Evolutionary conservation across 768 basidiomycete species (phyloP).

Genomic region (Podaxis mareebaensis): DNA sequence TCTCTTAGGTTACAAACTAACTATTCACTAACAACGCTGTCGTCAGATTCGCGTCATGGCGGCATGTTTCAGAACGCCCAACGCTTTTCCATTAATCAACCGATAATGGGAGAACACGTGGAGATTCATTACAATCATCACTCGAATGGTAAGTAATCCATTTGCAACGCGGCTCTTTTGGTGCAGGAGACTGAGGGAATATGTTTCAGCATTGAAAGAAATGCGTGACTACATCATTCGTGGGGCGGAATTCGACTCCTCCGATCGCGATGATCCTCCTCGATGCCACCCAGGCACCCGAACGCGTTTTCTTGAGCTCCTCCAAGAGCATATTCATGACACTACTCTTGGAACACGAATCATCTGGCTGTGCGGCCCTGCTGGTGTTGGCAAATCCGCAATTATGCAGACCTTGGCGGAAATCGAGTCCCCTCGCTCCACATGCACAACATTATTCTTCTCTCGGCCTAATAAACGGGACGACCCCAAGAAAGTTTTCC

Average conservation of each 20-base stretch:
- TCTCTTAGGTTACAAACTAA: no score
- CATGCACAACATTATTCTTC: background rate
- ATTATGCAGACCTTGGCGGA: conserved; percentile 6
- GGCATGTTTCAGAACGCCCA: no score
- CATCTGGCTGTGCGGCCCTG: conserved; percentile 11
- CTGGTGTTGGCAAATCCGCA: conserved; percentile 13
- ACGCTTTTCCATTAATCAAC: no score
- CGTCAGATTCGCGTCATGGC: no score
- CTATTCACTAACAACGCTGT: no score
- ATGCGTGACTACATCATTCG: background rate
- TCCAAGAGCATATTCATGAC: background rate
- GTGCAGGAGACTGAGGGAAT: no score
- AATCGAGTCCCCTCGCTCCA: background rate
- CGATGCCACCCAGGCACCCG: background rate
- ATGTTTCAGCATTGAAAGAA: background rate
- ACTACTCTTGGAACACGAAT: background rate
- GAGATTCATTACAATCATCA: no score
- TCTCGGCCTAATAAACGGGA: background rate
- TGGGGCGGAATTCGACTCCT: background rate
- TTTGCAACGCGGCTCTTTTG: no score
- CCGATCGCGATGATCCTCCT: background rate
- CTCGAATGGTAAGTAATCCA: no score
- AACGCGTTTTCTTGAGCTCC: background rate
- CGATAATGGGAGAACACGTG: no score
- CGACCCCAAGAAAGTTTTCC: background rate